Evolutionary conservation across 1,284 basidiomycete species (phyloP).

Genomic region (Sanghuangporus baumii): DNA sequence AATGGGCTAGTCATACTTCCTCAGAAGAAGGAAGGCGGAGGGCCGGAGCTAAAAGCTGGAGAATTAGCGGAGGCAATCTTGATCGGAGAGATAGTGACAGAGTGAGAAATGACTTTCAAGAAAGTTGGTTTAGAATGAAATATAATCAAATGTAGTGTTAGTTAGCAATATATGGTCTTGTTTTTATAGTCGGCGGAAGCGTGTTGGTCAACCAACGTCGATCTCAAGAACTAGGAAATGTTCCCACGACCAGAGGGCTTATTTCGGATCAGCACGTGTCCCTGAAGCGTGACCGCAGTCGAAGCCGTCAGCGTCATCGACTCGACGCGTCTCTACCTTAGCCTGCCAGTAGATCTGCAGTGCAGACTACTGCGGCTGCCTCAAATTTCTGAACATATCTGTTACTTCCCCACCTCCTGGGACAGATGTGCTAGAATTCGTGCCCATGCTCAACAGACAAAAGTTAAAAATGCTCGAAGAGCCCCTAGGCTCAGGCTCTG

Average conservation of each 20-base stretch:
- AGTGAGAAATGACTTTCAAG: conserved; percentile 4
- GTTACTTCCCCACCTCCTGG: not conserved
- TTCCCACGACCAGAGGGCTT: conserved; percentile 1
- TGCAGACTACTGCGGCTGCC: not conserved
- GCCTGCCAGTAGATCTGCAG: not conserved
- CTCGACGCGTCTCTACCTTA: not conserved
- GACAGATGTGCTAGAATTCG: not conserved
- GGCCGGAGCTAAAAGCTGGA: conserved; percentile 42
- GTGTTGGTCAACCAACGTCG: too few species aligned
- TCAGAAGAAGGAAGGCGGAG: conserved; percentile 33
- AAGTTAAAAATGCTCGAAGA: not conserved
- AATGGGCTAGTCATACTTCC: conserved; percentile 76
- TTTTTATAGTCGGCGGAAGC: not conserved
- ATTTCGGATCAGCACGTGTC: not conserved
- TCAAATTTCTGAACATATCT: not conserved
- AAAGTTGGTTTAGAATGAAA: not conserved
- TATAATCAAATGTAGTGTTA: too few species aligned
- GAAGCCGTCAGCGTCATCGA: not conserved
- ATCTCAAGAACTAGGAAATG: not conserved
- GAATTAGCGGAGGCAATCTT: conserved; percentile 53
- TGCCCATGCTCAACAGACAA: not conserved
- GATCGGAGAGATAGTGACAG: conserved; percentile 57
- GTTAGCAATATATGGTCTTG: not conserved
- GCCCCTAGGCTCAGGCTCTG: conserved; percentile 32
- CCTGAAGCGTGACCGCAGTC: not conserved